These are phyloP conservation scores for Aeschynomene evenia DNA, from an alignment of 306 rosid genomes.

Conservation along the genomic window DNA sequence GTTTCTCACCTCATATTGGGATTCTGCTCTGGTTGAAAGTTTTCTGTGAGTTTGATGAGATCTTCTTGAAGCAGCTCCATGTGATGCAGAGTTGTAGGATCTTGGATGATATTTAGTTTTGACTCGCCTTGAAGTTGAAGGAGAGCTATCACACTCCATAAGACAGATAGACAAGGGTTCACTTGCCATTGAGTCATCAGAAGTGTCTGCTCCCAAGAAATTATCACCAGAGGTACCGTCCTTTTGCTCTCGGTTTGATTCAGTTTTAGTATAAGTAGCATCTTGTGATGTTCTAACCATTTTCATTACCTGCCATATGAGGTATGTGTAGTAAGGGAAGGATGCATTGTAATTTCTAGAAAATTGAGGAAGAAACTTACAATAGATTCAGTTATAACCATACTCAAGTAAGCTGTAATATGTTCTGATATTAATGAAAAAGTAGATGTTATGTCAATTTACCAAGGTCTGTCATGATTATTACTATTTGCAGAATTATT, in stretches of 20 bases:
- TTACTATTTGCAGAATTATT: background rate
- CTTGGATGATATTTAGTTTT: background rate
- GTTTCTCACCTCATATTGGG: slow-evolving; percentile 41
- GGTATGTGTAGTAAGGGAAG: background rate
- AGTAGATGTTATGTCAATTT: too few species aligned
- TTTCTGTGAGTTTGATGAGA: slow-evolving; percentile 11
- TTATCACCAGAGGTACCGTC: background rate
- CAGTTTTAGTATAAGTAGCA: background rate
- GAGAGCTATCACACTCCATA: background rate
- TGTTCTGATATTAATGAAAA: too few species aligned
- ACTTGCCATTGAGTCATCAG: background rate
- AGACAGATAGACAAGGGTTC: background rate
- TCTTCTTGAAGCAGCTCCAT: slow-evolving; percentile 17
- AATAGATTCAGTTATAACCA: background rate
- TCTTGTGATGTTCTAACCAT: slow-evolving; percentile 3
- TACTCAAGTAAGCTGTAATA: too few species aligned
- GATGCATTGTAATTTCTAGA: background rate
- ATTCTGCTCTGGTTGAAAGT: background rate
- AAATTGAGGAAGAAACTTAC: background rate
- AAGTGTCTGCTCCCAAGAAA: background rate
- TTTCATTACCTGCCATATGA: background rate
- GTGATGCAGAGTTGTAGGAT: background rate
- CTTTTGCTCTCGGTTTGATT: background rate
- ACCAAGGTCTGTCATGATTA: too few species aligned
- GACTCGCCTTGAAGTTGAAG: background rate